A percentile compares a stretch with the other conserved stretches of the same genome.
Conservation (phyloP, 768 basidiomycete genomes). For the Strobilomyces echinocephalus region DNA sequence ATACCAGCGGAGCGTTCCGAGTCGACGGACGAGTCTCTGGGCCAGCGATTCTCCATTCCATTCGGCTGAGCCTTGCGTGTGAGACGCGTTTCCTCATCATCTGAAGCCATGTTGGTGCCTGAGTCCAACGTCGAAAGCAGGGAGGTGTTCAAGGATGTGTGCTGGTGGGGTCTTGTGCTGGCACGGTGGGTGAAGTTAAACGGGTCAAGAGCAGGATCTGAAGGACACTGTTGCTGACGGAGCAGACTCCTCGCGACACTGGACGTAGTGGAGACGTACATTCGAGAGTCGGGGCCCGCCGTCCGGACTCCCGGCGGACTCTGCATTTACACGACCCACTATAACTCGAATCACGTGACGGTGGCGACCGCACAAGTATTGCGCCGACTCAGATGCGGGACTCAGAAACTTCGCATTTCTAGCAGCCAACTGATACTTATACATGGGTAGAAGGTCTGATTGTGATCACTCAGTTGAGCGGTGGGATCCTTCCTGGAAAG, state of each 20-base stretch:
- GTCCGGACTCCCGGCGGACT: no score
- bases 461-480: no score
- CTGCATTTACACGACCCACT: no score
- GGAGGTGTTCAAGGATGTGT: slow-evolving; percentile 50
- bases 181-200: slow-evolving; percentile 2
- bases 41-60: slow-evolving; percentile 23
- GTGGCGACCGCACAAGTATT: no score
- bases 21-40: slow-evolving; percentile 32
- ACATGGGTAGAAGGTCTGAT: no score
- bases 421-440: no score
- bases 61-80: slow-evolving; percentile 42
- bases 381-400: no score
- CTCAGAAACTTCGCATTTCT: no score
- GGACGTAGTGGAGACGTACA: neutral
- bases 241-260: neutral
- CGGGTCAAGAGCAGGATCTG: neutral
- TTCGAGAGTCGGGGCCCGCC: slow-evolving; percentile 3
- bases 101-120: slow-evolving; percentile 40
- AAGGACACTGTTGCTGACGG: neutral
- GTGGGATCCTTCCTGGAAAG: no score
- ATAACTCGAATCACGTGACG: neutral
- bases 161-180: slow-evolving; percentile 33
- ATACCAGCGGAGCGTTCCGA: slow-evolving; percentile 46
- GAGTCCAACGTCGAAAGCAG: slow-evolving; percentile 36
- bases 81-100: slow-evolving; percentile 51